A percentile compares a stretch with the other conserved stretches of the same genome.
These are phyloP conservation scores for Kluyveromyces lactis DNA, from an alignment of 805 yeast genomes.

Conservation along the genomic window DNA sequence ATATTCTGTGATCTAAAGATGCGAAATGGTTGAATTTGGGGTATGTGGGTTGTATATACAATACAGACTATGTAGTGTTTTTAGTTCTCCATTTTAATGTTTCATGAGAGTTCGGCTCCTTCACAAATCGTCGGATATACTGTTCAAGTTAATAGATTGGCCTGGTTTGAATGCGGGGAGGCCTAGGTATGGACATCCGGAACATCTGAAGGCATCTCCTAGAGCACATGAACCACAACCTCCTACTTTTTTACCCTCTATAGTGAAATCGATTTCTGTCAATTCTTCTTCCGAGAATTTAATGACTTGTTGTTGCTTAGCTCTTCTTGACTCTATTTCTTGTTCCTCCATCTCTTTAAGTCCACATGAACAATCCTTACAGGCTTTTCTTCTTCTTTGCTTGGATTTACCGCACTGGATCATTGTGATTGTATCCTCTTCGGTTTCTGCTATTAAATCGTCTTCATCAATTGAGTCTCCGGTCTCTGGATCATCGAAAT, in stretches of 20 bases:
- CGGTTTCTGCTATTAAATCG: slow-evolving; percentile 40
- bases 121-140: slow-evolving; percentile 69
- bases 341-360: slow-evolving; percentile 77
- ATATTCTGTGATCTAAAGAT: too few relatives aligned
- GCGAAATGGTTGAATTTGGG: too few relatives aligned
- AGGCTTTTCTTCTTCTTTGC: slow-evolving; percentile 61
- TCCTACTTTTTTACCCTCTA: slow-evolving; percentile 87
- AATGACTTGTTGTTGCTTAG: slow-evolving; percentile 33
- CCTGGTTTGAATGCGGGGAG: slow-evolving; percentile 98
- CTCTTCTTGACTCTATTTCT: slow-evolving; percentile 32
- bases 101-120: too few relatives aligned
- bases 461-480: slow-evolving; percentile 52
- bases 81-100: too few relatives aligned
- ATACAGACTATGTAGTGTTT: too few relatives aligned
- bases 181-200: slow-evolving; percentile 96
- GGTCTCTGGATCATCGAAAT: slow-evolving; percentile 33
- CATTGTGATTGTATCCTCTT: slow-evolving; percentile 25
- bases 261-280: slow-evolving; percentile 88
- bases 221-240: slow-evolving; percentile 96
- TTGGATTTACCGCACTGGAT: slow-evolving; percentile 26
- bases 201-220: slow-evolving; percentile 98
- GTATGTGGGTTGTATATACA: too few relatives aligned
- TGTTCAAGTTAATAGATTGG: slow-evolving; percentile 69
- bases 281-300: slow-evolving; percentile 51
- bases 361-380: slow-evolving; percentile 98